Percentiles rank a stretch among this genome's conserved stretches.
These are phyloP conservation scores for Delonix regia DNA, from an alignment of 306 rosid species.

Conservation along the genomic window DNA sequence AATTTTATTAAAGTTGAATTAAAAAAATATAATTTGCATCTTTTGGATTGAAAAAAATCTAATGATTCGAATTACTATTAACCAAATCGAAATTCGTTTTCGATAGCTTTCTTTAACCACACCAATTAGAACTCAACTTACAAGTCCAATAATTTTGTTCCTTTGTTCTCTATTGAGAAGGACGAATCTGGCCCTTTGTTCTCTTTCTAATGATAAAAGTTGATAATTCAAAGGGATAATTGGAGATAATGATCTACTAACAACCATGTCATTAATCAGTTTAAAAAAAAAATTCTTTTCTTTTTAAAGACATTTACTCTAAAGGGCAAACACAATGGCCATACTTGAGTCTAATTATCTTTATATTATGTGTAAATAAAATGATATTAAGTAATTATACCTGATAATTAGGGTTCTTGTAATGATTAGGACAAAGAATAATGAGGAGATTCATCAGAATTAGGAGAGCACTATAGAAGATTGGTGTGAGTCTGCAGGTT, in stretches of 20 bases:
- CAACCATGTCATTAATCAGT: neutral
- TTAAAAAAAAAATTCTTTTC: neutral
- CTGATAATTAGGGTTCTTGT: neutral
- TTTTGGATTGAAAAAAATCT: too few species aligned
- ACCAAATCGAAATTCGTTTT: too few species aligned
- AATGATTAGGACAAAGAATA: slow-evolving; percentile 25
- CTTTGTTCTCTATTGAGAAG: neutral
- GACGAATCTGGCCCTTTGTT: slow-evolving; percentile 18
- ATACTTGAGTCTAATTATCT: neutral
- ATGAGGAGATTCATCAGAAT: neutral
- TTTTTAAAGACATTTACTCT: neutral
- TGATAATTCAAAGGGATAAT: neutral
- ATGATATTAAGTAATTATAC: neutral
- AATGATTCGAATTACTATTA: too few species aligned
- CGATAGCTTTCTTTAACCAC: neutral
- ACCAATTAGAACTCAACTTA: neutral
- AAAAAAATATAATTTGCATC: too few species aligned
- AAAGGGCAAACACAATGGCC: neutral
- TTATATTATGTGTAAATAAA: neutral
- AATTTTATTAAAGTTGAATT: too few species aligned
- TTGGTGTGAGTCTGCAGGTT: neutral
- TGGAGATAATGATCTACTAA: neutral
- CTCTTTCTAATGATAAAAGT: slow-evolving; percentile 18
- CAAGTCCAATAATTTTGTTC: neutral
- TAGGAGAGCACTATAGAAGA: neutral